Evolutionary conservation across 768 basidiomycete species (phyloP).

Genomic region (Trametes gibbosa): DNA sequence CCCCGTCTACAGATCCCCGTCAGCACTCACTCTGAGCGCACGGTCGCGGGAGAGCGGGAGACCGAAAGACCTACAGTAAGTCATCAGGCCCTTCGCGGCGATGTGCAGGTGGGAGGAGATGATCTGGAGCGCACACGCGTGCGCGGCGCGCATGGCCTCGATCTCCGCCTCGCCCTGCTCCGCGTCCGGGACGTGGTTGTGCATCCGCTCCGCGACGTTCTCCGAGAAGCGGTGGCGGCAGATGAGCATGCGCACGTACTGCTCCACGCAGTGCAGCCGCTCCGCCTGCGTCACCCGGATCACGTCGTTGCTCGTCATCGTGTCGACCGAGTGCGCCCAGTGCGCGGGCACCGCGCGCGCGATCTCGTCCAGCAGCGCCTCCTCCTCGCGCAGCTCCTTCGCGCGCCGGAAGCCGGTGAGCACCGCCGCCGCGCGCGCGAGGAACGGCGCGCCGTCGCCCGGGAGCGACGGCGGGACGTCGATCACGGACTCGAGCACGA

Average conservation of each 20-base stretch:
- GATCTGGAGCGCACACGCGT: slow-evolving; percentile 77
- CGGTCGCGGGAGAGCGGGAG: slow-evolving; percentile 8
- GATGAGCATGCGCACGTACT: slow-evolving; percentile 84
- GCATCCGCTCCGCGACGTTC: slow-evolving; percentile 66
- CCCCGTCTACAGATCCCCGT: slow-evolving; percentile 60
- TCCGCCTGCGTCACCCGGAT: slow-evolving; percentile 88
- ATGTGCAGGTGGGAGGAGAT: slow-evolving; percentile 81
- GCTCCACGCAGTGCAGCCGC: slow-evolving; percentile 82
- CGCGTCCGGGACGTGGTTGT: slow-evolving; percentile 41
- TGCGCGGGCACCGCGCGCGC: slow-evolving; percentile 65
- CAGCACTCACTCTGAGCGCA: background rate
- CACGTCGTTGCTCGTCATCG: slow-evolving; percentile 79
- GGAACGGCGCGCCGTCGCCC: slow-evolving; percentile 73
- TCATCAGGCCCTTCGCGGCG: slow-evolving; percentile 88
- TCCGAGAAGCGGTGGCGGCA: slow-evolving; percentile 85
- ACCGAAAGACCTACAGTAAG: slow-evolving; percentile 68
- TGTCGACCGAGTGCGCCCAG: slow-evolving; percentile 81
- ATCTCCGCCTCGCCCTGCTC: slow-evolving; percentile 68
- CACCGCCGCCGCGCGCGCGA: slow-evolving; percentile 65
- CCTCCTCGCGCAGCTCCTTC: slow-evolving; percentile 75
- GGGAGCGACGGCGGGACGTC: slow-evolving; percentile 73
- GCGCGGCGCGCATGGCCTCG: slow-evolving; percentile 75
- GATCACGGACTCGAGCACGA: slow-evolving; percentile 85
- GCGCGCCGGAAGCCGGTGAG: slow-evolving; percentile 61
- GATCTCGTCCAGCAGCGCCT: slow-evolving; percentile 78